Percentiles rank a stretch among this genome's conserved stretches.
These are phyloP conservation scores for Hypoxylon sp. DNA, from an alignment of 2,329 filamentous ascomycete genomes.

Conservation along the genomic window DNA sequence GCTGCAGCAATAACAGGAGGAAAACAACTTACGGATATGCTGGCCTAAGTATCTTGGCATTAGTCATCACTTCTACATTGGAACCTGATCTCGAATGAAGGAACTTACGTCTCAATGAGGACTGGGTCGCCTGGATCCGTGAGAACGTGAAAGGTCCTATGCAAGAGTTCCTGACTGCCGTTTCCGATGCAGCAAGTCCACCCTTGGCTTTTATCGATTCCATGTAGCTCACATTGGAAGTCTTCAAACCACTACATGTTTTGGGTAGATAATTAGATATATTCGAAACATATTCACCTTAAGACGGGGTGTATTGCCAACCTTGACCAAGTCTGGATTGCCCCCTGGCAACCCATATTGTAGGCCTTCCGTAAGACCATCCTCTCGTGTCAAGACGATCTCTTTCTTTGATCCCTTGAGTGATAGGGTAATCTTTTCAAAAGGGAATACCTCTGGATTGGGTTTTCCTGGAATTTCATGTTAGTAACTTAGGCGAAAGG, in stretches of 20 bases:
- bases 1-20: not conserved
- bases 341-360: constrained; percentile 20
- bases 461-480: constrained; percentile 8
- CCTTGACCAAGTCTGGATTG: constrained; percentile 9
- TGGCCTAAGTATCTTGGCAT: constrained; percentile 11
- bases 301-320: not conserved
- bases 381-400: constrained; percentile 17
- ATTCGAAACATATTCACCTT: too few species aligned
- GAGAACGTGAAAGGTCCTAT: constrained; percentile 21
- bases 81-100: not conserved
- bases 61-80: not conserved
- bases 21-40: constrained; percentile 18
- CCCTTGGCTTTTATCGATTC: constrained; percentile 3
- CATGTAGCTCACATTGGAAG: constrained; percentile 15
- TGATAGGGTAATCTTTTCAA: constrained; percentile 13
- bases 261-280: not conserved
- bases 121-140: constrained; percentile 19
- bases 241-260: constrained; percentile 15
- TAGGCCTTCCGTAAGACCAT: constrained; percentile 17
- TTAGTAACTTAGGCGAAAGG: not conserved
- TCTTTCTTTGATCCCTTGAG: constrained; percentile 15
- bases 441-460: constrained; percentile 21
- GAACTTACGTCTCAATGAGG: constrained; percentile 21
- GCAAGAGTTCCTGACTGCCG: constrained; percentile 21
- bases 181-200: constrained; percentile 21